Conservation (phyloP, 805 yeast species). For the Starmerella kuoi region DNA sequence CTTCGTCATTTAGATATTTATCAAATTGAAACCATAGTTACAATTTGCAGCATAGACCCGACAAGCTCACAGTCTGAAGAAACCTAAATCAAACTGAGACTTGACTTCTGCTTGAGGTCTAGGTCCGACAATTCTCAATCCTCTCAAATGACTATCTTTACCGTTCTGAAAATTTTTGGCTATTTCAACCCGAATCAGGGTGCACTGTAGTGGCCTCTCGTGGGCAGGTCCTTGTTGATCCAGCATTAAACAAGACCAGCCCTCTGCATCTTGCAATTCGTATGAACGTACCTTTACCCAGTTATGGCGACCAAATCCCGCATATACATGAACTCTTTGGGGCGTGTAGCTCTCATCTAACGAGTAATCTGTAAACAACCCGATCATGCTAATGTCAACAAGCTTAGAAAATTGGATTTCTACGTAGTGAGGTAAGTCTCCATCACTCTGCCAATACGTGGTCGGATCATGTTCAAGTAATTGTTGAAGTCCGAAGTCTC, state of each 20-base stretch:
- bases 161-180: conserved; percentile 85
- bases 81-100: not conserved
- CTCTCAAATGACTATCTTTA: conserved; percentile 82
- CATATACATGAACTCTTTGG: conserved; percentile 44
- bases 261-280: conserved; percentile 52
- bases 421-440: conserved; percentile 72
- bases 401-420: conserved; percentile 69
- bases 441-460: conserved; percentile 91
- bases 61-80: not conserved
- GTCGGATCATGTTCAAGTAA: conserved; percentile 58
- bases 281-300: conserved; percentile 52
- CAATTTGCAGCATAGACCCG: too few species aligned
- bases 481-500: conserved; percentile 58
- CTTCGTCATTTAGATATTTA: too few species aligned
- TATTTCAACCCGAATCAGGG: conserved; percentile 49
- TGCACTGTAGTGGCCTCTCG: conserved; percentile 52
- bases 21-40: too few species aligned
- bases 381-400: conserved; percentile 55
- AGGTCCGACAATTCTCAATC: conserved; percentile 26
- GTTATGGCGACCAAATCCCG: conserved; percentile 75
- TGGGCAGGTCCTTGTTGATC: conserved; percentile 34
- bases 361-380: conserved; percentile 56
- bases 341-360: conserved; percentile 93
- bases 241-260: conserved; percentile 53
- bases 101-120: not conserved